Evolutionary conservation across 768 basidiomycete genomes (phyloP), one percentile per base, ranked within the genome.

Genomic region (Pleurotus pulmonarius): DNA sequence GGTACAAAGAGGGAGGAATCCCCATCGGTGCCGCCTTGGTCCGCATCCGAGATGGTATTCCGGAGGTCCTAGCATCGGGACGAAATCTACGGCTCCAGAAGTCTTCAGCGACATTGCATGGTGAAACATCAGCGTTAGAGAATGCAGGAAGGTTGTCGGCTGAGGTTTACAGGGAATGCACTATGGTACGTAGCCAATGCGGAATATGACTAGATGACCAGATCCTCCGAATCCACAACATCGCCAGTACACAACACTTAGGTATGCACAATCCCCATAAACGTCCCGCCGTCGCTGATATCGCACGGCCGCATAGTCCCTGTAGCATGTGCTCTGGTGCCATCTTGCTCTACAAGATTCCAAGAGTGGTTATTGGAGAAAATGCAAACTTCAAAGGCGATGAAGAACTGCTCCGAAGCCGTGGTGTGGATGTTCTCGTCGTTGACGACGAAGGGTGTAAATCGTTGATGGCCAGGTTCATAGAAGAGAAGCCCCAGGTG

Each of bases 241-340:
- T 20, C 22, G 12, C 20, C 60, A 73, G 74, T 75, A 73, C 53
- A 75, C 70, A 13, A 75, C 72, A 1, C 58, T 73, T 54, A 73
- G 71, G 71, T 58, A 15, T 2, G 20, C 16, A 51, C 46, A 22
- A n/a, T 6, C 7, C 37, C 39, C n/a, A 12, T 26, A 3, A 7
- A 12, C 34, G 38, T 47, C 16, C 20, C 24, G 25, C 37, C 9
- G 12, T 15, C 5, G 24, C 18, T 46, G 16, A 2, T 12, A 13
- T 25, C 5, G 25, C 26, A 62, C 55, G 37, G 56, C 46, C 55
- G 56, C 29, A 62, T 22, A 82, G 81, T 44, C 87, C 86, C 2
- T 87, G 86, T 62, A 76, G 70, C 52, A 86, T 87, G 86, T 87
- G 86, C 62, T 75, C 79, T 1, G 86, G 85, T 6, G 79, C 85